Evolutionary conservation across 208 protist genomes (phyloP).

Genomic region (Wallacemonas collosoma): DNA sequence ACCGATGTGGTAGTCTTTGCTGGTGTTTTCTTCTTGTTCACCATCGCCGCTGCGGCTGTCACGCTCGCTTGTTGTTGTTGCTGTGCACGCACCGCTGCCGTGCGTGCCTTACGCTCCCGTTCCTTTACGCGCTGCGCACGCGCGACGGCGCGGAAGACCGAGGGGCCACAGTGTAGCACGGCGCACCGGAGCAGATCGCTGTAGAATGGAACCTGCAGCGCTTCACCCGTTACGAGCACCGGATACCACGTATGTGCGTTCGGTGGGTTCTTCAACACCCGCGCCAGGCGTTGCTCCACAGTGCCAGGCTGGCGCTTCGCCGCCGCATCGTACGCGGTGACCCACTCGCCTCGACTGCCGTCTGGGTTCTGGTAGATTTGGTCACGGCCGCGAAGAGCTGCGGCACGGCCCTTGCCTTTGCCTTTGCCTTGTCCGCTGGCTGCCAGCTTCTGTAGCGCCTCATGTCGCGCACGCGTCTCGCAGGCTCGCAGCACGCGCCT

Average conservation of each 20-base stretch:
- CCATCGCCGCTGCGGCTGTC: too few relatives aligned
- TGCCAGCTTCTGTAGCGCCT: background rate
- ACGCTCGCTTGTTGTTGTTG: background rate
- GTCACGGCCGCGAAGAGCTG: background rate
- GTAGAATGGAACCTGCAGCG: conserved; percentile 54
- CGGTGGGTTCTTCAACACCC: conserved; percentile 31
- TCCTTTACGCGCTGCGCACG: conserved; percentile 5
- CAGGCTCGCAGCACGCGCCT: conserved; percentile 4
- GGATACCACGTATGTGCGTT: conserved; percentile 22
- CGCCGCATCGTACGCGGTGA: background rate
- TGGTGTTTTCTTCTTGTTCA: too few relatives aligned
- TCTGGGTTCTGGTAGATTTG: background rate
- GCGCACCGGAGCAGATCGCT: conserved; percentile 32
- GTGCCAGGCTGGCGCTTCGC: conserved; percentile 23
- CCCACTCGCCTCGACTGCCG: conserved; percentile 15
- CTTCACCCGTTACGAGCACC: conserved; percentile 57
- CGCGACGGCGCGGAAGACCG: background rate
- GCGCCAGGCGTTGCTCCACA: conserved; percentile 39
- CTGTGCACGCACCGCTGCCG: conserved; percentile 2
- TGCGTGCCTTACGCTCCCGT: background rate
- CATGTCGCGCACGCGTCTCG: conserved; percentile 6
- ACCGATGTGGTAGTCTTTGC: too few relatives aligned
- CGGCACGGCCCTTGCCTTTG: conserved; percentile 16
- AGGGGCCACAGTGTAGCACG: conserved; percentile 24
- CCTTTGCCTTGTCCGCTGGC: conserved; percentile 28